phyloP scores from a whole-genome alignment of 225 moss, liverwort and hornwort species.

The Ulota crispa region DNA sequence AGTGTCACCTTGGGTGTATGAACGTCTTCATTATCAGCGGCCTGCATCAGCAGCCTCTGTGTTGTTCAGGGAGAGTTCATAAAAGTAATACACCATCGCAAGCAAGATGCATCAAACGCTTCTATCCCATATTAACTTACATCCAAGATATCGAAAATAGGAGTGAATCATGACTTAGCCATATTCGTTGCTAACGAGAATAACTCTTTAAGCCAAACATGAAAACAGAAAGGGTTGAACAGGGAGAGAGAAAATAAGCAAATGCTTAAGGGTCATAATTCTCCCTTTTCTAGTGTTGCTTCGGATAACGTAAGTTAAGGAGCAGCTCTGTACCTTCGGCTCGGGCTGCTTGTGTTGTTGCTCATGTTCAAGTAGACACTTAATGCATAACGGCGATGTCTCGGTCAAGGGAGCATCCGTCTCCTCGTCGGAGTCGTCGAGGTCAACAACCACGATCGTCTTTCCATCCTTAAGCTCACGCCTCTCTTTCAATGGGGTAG shows the following conservation, averaged over 20 bases:
- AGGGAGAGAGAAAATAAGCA: constrained; percentile 1
- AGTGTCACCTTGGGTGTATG: constrained; percentile 24
- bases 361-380: constrained; percentile 10
- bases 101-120: constrained; percentile 8
- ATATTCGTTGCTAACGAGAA: not conserved
- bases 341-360: constrained; percentile 6
- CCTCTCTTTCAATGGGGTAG: constrained; percentile 28
- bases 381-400: constrained; percentile 9
- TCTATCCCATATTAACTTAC: not conserved
- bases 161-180: not conserved
- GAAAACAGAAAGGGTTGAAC: constrained; percentile 4
- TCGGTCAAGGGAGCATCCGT: not conserved
- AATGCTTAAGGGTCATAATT: not conserved
- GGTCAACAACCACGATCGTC: constrained; percentile 35
- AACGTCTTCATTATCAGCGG: constrained; percentile 27
- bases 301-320: not conserved
- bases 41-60: constrained; percentile 35
- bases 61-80: constrained; percentile 18
- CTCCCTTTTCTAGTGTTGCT: not conserved
- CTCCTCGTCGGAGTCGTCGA: constrained; percentile 54
- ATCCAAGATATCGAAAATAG: not conserved
- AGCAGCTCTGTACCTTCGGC: constrained; percentile 21
- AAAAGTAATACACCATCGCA: not conserved
- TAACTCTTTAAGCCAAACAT: not conserved
- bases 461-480: constrained; percentile 35